Evolutionary conservation across 805 yeast species (phyloP).

Genomic region (Schwanniomyces sp.): DNA sequence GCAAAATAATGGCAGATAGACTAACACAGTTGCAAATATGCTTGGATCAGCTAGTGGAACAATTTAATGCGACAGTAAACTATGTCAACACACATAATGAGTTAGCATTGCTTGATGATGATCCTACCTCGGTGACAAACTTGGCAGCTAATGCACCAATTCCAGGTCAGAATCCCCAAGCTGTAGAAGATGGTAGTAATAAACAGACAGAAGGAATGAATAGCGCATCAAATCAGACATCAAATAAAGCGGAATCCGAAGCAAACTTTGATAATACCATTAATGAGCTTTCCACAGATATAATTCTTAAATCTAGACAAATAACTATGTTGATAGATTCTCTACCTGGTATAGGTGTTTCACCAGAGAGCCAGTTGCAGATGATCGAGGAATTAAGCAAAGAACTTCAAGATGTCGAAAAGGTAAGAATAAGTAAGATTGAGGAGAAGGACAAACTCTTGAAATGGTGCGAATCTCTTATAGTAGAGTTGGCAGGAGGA

Average conservation of each 20-base stretch:
- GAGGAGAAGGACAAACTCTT: constrained; percentile 63
- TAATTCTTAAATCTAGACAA: constrained; percentile 83
- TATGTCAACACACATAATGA: constrained; percentile 52
- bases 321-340: constrained; percentile 82
- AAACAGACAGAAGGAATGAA: constrained; percentile 14
- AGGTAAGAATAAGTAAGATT: constrained; percentile 55
- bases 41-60: constrained; percentile 78
- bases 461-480: constrained; percentile 63
- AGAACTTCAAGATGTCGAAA: constrained; percentile 62
- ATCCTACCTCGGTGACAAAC: constrained; percentile 69
- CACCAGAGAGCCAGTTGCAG: constrained; percentile 69
- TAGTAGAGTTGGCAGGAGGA: constrained; percentile 58
- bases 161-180: constrained; percentile 29
- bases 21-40: constrained; percentile 88
- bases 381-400: constrained; percentile 61
- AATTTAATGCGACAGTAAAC: constrained; percentile 74
- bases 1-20: constrained; percentile 68
- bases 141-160: constrained; percentile 58
- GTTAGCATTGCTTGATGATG: constrained; percentile 48
- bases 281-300: constrained; percentile 79
- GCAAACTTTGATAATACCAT: constrained; percentile 45
- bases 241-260: constrained; percentile 14
- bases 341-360: constrained; percentile 88
- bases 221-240: constrained; percentile 14
- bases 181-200: constrained; percentile 11